Base-by-base conservation (phyloP, 139 green algal genomes). In the Dunaliella primolecta region DNA sequence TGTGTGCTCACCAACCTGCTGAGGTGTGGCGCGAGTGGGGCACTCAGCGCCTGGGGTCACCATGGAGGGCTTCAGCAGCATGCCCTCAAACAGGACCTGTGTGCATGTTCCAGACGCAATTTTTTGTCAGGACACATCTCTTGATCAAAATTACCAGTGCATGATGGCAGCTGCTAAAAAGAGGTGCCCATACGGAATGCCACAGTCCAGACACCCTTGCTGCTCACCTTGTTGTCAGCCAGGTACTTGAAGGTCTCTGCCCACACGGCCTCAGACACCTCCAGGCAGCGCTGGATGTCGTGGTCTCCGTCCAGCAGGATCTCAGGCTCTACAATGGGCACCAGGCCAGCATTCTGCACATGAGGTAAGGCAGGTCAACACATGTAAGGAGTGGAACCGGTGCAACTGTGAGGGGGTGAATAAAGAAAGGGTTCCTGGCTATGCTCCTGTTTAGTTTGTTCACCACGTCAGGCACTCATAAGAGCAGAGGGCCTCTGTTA, bases 41-140 rank as follows among this genome's bases (percentile, higher is more conserved):
- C 89, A 96, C 85, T 99, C 97, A 75, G 97, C 97, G 84, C 97
- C 97, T 36, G 97, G 97, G 89, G 96, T 99, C 84, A 99, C 97
- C 97, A 99, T 99, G 93, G 93, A 95, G 80, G 97, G 97, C 96
- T 99, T 99, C 77, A 99, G 94, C 81, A 99, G 95, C 94, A 99
- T 99, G 83, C 97, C 97, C 95, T 99, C 97, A 84, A 99, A 98
- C 91, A 99, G 86, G 78, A 99, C 97, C 82, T 96, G 92, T n/a
- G n/a, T n/a, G n/a, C n/a, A n/a, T n/a, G n/a, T n/a, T n/a, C n/a
- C n/a, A n/a, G n/a, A n/a, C n/a, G n/a, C n/a, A n/a, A n/a, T n/a
- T n/a, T n/a, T n/a, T n/a, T n/a, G n/a, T n/a, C n/a, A n/a, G n/a
- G n/a, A n/a, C n/a, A n/a, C n/a, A n/a, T n/a, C n/a, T n/a, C n/a